Evolutionary conservation across 345 rosid genomes (phyloP).

Genomic region (Eucalyptus erythrocorys): DNA sequence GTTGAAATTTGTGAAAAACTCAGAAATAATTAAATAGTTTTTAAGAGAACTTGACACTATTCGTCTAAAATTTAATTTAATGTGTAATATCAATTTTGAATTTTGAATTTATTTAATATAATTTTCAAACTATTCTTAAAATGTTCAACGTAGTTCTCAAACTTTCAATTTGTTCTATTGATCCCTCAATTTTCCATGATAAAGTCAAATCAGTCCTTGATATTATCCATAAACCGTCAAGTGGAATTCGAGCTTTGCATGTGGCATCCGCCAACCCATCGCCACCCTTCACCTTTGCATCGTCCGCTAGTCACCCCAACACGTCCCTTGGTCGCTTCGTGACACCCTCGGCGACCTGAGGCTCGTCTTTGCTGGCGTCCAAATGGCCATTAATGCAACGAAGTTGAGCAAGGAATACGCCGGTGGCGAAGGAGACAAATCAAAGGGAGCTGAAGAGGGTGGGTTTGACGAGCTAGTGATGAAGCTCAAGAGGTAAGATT

Average conservation of each 20-base stretch:
- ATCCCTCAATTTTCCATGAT: background rate
- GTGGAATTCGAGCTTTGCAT: too few relatives aligned
- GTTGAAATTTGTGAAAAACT: background rate
- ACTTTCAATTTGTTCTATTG: too few relatives aligned
- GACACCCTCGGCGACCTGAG: background rate
- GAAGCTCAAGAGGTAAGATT: background rate
- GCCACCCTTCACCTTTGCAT: too few relatives aligned
- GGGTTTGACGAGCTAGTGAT: background rate
- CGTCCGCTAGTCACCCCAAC: too few relatives aligned
- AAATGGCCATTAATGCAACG: background rate
- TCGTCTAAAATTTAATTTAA: rapidly evolving
- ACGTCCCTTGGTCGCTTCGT: too few relatives aligned
- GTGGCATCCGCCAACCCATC: too few relatives aligned
- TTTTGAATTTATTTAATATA: too few relatives aligned
- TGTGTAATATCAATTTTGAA: too few relatives aligned
- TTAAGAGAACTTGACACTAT: too few relatives aligned
- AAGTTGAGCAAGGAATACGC: background rate
- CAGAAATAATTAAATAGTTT: background rate
- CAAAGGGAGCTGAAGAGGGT: background rate
- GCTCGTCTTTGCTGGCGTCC: background rate
- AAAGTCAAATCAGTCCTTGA: background rate
- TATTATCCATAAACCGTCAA: too few relatives aligned
- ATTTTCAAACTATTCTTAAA: too few relatives aligned
- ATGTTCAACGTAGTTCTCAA: too few relatives aligned
- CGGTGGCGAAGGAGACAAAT: background rate